Evolutionary conservation across 75 land plant genomes (phyloP), one percentile per base, ranked within the genome.

Genomic region (Gnetum montanum): DNA sequence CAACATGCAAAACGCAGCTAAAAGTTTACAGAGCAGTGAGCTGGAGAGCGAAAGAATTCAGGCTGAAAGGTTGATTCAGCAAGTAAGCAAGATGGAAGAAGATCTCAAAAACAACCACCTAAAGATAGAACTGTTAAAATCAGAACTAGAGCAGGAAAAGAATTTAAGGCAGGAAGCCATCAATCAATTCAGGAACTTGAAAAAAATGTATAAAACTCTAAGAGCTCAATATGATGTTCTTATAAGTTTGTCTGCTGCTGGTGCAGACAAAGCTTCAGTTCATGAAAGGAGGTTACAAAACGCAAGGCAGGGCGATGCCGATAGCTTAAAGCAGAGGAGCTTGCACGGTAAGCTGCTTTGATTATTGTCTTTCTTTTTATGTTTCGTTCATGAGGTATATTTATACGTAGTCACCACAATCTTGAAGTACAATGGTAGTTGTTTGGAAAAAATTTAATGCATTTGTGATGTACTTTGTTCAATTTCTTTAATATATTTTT

Each of bases 151-250:
- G 44, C 60, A 68, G 59, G 67, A 53, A 31, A 81, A 31, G 43
- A 54, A 34, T 8, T 16, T 30, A 1, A 71, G 62, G 40, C 55
- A 58, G 24, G 65, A 47, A 36, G 46, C 40, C 12, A 3, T 57
- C 22, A 27, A 46, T 6, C 49, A 72, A 28, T 54, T 60, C 25
- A 31, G 45, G 4, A 23, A 41, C 22, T 31, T 70, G 51, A 67
- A 55, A 38, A 49, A 52, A 40, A 54, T 45, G 29, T 85, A 85
- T 65, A 75, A 70, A 57, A 60, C 55, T 27, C 63, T 81, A 22
- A 80, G 67, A 57, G 74, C 80, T 41, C 89, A 85, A 50, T 81
- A 81, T 59, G 66, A 62, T 36, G 72, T 62, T 25, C 48, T 85
- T 15, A 25, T 53, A 41, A 24, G 33, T 38, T 70, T 70, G 49